Base-by-base conservation (phyloP, 2,329 filamentous ascomycete species). In the Akanthomyces lecanii region DNA sequence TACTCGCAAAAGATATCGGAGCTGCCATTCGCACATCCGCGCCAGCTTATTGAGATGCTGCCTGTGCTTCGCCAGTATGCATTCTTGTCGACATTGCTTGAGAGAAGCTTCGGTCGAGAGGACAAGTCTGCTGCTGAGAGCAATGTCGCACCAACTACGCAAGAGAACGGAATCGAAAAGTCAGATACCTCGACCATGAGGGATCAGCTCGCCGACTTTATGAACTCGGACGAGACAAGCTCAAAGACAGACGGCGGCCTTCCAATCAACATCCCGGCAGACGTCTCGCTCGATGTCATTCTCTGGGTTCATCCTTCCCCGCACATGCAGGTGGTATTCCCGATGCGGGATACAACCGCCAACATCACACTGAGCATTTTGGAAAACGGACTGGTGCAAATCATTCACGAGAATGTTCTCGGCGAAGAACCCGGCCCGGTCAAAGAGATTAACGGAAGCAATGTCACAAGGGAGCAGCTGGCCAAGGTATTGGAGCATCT, bases 41-140 rank as follows among this genome's bases (percentile, higher is more conserved):
- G 86, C 56, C 90, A 96, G 71, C 77, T 96, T 4, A 78, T 93
- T 7, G 82, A 85, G 60, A 85, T 93, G 71, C 79, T 96, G n/a
- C 90, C 91, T 0, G 79, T 82, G 4, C 78, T 95, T 18, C 82
- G 91, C 16, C 91, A 95, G 72, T 95, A 91, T 70, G 88, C 89
- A 0, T 86, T 89, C 67, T 77, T 91, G 5, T 85, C 85, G 1
- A 84, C 80, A 0, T 74, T 95, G 2, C 79, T 94, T 4, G 77
- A 81, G 62, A 85, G 83, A 56, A 85, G 82, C 63, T 89, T 91
- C 69, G 78, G 77, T 42, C 70, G 75, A 52, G 73, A 69, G 7
- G 66, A 50, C 8, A 33, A 68, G 11, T 68, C 67, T 25, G 63
- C 67, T 11, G 63, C 59, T 51, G 66, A 50, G 44, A 66, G 28